Evolutionary conservation across 805 yeast genomes (phyloP).

Genomic region (Starmerella floris): DNA sequence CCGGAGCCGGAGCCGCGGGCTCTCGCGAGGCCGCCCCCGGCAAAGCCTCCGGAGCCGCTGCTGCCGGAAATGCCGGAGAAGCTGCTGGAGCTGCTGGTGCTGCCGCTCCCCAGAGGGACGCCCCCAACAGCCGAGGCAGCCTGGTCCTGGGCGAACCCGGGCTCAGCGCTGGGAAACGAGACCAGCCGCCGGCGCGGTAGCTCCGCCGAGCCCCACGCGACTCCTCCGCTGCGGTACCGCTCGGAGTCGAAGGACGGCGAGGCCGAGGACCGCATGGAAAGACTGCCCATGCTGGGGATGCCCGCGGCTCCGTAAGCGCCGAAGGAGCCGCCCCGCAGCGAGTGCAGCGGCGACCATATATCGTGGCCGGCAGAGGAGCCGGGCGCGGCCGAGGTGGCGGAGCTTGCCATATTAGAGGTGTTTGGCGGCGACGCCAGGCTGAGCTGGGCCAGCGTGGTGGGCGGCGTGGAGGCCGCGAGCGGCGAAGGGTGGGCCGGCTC

Average conservation of each 20-base stretch:
- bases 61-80: neutral
- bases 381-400: neutral
- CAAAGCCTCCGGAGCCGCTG: neutral
- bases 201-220: constrained; percentile 23
- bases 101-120: neutral
- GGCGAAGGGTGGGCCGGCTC: neutral
- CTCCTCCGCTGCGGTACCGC: constrained; percentile 19
- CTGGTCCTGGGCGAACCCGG: constrained; percentile 1
- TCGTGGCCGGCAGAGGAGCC: neutral
- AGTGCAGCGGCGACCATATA: constrained; percentile 6
- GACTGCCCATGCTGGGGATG: constrained; percentile 2
- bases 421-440: neutral
- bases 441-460: neutral
- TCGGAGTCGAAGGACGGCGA: constrained; percentile 17
- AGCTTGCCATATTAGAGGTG: neutral
- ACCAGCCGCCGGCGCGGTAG: constrained; percentile 12
- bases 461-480: neutral
- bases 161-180: constrained; percentile 12
- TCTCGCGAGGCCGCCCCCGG: constrained; percentile 1
- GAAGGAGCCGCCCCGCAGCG: constrained; percentile 10
- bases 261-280: constrained; percentile 9
- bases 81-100: neutral
- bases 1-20: neutral
- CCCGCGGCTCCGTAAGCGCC: constrained; percentile 13
- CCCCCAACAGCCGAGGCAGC: neutral